Conservation (phyloP, 1,284 basidiomycete genomes). For the Phenoliferia sp. region DNA sequence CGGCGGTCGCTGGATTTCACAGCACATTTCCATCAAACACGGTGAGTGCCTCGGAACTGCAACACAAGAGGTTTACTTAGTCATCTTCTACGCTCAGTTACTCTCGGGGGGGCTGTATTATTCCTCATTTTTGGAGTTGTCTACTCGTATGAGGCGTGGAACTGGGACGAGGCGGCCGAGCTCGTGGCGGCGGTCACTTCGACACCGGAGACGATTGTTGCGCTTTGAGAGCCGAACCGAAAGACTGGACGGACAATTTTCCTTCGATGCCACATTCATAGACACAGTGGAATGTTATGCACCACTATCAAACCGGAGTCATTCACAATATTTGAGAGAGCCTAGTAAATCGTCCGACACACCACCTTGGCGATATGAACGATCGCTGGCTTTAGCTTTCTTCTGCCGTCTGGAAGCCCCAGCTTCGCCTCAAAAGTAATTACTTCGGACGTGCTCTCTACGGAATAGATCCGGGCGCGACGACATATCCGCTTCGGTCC, state of each 20-base stretch:
- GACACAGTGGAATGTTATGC: background rate
- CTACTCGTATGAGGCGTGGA: conserved; percentile 43
- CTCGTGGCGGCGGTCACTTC: background rate
- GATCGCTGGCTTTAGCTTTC: too few relatives aligned
- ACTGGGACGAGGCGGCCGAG: conserved; percentile 9
- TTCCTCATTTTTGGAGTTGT: conserved; percentile 69
- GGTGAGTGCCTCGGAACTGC: conserved; percentile 53
- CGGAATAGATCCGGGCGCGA: too few relatives aligned
- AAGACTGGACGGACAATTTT: background rate
- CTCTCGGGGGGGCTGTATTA: conserved; percentile 70
- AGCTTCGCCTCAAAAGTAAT: too few relatives aligned
- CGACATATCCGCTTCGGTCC: too few relatives aligned
- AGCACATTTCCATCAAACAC: conserved; percentile 90
- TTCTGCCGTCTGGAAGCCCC: too few relatives aligned
- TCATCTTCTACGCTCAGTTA: conserved; percentile 53
- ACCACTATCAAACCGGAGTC: too few relatives aligned
- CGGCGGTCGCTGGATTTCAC: conserved; percentile 83
- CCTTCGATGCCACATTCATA: background rate
- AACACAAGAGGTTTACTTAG: background rate
- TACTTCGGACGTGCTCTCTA: too few relatives aligned
- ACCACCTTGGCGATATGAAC: too few relatives aligned
- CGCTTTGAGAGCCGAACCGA: background rate
- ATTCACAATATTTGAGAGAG: too few relatives aligned
- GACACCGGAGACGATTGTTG: background rate
- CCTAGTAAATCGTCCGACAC: too few relatives aligned